Percentiles rank a stretch among this genome's conserved stretches.
Conservation (phyloP, 441 rosid species). For the Viola pubescens region DNA sequence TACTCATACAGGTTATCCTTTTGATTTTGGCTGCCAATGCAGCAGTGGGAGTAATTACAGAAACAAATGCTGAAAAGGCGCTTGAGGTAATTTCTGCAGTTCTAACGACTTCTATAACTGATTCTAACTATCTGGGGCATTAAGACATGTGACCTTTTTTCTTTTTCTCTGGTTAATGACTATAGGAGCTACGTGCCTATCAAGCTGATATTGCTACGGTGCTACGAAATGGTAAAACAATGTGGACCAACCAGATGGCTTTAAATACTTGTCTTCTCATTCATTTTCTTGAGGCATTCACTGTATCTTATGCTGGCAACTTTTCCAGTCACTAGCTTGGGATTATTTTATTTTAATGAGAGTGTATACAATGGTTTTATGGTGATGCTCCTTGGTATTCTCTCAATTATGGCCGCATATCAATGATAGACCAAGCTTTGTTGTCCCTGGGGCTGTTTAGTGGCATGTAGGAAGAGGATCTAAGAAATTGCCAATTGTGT, state of each 20-base stretch:
- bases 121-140: not conserved
- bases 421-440: not conserved
- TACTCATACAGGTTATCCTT: slow-evolving; percentile 62
- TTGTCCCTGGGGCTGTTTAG: not conserved
- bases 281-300: slow-evolving; percentile 4
- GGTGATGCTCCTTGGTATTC: not conserved
- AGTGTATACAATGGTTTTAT: not conserved
- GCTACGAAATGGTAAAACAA: slow-evolving; percentile 69
- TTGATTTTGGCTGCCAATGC: slow-evolving; percentile 99
- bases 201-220: slow-evolving; percentile 97
- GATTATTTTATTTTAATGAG: not conserved
- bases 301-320: not conserved
- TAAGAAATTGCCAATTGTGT: not conserved
- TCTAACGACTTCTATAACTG: not conserved
- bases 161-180: slow-evolving; percentile 17
- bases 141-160: not conserved
- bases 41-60: slow-evolving; percentile 95
- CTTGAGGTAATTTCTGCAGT: slow-evolving; percentile 61
- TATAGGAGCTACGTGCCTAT: slow-evolving; percentile 93
- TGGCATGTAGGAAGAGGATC: not conserved
- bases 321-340: slow-evolving; percentile 1
- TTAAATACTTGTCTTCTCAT: not conserved
- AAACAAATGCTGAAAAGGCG: slow-evolving; percentile 98
- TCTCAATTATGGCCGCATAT: not conserved
- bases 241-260: not conserved